Conservation (phyloP, 2,329 filamentous ascomycete species). For the Penicillium sp. region DNA sequence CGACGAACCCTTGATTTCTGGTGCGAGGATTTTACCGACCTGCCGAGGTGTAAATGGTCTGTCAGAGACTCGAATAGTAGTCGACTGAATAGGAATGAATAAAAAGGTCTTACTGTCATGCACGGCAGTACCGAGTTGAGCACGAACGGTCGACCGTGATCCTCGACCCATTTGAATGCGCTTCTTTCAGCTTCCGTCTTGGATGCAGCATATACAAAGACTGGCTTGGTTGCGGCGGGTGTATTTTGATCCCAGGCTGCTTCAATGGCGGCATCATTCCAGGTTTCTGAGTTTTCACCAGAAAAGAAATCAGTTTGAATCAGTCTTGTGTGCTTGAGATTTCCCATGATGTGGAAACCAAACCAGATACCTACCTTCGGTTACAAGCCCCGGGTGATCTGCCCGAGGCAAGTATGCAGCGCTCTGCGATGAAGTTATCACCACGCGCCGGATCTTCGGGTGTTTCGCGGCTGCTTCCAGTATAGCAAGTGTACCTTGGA, state of each 20-base stretch:
- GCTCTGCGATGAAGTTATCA: background rate
- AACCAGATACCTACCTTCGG: too few species aligned
- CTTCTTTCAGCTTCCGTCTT: constrained; percentile 45
- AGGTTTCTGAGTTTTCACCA: constrained; percentile 6
- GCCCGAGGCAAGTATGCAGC: background rate
- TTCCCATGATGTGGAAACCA: background rate
- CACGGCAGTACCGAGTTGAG: background rate
- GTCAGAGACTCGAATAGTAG: too few species aligned
- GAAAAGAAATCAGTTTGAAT: background rate
- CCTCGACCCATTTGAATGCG: constrained; percentile 42
- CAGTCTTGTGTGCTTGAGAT: background rate
- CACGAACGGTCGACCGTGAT: constrained; percentile 32
- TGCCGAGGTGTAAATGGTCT: background rate
- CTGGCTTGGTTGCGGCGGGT: constrained; percentile 23
- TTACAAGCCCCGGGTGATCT: background rate
- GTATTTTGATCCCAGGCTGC: constrained; percentile 28
- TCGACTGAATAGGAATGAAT: background rate
- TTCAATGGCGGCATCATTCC: constrained; percentile 24
- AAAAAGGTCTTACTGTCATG: background rate
- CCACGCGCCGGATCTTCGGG: background rate
- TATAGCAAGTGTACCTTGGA: background rate
- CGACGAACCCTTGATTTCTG: background rate
- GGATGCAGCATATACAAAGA: constrained; percentile 39
- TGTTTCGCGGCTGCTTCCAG: background rate
- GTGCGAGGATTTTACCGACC: background rate